A percentile compares a stretch with the other conserved stretches of the same genome.
phyloP scores from a whole-genome alignment of 345 rosid species.

The Linum tenue region DNA sequence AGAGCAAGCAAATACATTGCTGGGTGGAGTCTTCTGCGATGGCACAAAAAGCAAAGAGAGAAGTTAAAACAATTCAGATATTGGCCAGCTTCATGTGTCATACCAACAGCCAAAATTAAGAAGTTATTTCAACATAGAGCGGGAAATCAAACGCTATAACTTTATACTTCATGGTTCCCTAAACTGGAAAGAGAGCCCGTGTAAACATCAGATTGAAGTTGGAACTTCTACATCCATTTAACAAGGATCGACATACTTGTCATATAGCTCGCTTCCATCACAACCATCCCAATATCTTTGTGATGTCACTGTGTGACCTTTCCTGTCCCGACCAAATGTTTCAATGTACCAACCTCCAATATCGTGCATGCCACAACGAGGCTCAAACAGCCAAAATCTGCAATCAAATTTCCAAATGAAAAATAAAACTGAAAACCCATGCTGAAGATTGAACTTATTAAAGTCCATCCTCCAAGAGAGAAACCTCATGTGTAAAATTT shows the following conservation, averaged over 20 bases:
- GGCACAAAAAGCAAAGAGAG: constrained; percentile 9
- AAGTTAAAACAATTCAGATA: background rate
- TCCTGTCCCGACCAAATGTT: constrained; percentile 77
- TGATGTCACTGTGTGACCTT: constrained; percentile 49
- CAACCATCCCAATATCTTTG: constrained; percentile 77
- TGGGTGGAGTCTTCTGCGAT: constrained; percentile 87
- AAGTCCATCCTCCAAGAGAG: background rate
- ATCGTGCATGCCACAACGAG: constrained; percentile 82
- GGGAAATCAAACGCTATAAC: background rate
- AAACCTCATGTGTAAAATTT: background rate
- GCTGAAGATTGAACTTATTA: background rate
- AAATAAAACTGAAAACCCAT: background rate
- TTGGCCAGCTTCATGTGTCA: background rate
- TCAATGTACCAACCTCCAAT: constrained; percentile 97
- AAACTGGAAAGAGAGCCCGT: too few relatives aligned
- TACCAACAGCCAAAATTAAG: background rate
- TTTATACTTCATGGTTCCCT: too few relatives aligned
- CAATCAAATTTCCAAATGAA: constrained; percentile 11
- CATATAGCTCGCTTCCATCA: constrained; percentile 38
- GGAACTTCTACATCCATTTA: background rate
- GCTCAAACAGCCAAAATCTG: constrained; percentile 97
- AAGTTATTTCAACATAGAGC: background rate
- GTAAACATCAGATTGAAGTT: background rate
- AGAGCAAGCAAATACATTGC: constrained; percentile 75
- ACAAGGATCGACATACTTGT: constrained; percentile 42